Evolutionary conservation across 2,329 filamentous ascomycete genomes (phyloP).

Genomic region (Ascochyta viciae-villosae): DNA sequence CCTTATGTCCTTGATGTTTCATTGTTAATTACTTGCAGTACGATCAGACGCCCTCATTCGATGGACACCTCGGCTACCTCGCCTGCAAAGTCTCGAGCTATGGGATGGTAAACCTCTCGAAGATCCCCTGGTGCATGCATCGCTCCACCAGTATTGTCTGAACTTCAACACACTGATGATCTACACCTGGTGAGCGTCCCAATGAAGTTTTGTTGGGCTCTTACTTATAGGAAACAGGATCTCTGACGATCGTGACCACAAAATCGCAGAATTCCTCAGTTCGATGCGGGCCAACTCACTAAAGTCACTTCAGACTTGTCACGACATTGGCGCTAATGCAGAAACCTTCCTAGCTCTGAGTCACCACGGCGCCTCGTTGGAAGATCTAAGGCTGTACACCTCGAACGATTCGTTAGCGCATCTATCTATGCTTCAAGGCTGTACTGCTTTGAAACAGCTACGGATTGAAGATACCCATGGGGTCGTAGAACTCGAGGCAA

Average conservation of each 20-base stretch:
- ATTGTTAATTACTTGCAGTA: slow-evolving; percentile 46
- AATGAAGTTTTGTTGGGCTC: no score
- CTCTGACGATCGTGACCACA: slow-evolving; percentile 60
- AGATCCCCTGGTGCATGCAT: slow-evolving; percentile 59
- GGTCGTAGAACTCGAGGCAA: slow-evolving; percentile 56
- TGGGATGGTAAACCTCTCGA: slow-evolving; percentile 67
- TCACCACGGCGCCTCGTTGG: slow-evolving; percentile 63
- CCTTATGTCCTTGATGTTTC: not conserved
- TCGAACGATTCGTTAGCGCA: slow-evolving; percentile 58
- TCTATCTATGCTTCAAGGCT: slow-evolving; percentile 57
- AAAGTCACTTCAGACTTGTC: slow-evolving; percentile 65
- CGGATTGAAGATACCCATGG: slow-evolving; percentile 57
- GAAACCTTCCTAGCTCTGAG: slow-evolving; percentile 63
- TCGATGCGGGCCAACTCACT: slow-evolving; percentile 65
- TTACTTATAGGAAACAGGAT: slow-evolving; percentile 32
- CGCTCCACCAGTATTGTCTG: slow-evolving; percentile 66
- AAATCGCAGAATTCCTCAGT: slow-evolving; percentile 65
- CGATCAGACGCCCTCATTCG: slow-evolving; percentile 60
- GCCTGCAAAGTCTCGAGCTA: slow-evolving; percentile 65
- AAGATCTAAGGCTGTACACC: slow-evolving; percentile 60
- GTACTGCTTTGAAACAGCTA: slow-evolving; percentile 58
- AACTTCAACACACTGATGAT: slow-evolving; percentile 67
- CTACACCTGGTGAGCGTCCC: slow-evolving; percentile 55
- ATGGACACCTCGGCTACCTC: slow-evolving; percentile 67
- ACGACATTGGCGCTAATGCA: slow-evolving; percentile 61